Evolutionary conservation across 2,329 filamentous ascomycete species (phyloP).

Genomic region (Sclerotinia sclerotiorum): DNA sequence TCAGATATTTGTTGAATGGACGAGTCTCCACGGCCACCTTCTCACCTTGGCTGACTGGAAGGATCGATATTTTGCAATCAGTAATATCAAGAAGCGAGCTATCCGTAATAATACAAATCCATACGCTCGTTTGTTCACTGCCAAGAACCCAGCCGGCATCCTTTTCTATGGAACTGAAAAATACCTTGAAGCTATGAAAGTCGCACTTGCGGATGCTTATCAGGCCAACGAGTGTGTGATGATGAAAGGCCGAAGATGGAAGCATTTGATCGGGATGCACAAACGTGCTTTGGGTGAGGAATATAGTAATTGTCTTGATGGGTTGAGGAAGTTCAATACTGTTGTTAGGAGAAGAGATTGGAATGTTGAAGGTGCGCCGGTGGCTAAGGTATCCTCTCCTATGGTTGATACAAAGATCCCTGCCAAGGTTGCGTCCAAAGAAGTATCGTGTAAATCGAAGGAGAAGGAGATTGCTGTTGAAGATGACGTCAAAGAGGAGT

Average conservation of each 20-base stretch:
- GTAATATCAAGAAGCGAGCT: slow-evolving; percentile 17
- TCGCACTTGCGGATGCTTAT: slow-evolving; percentile 1
- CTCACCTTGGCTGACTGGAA: slow-evolving; percentile 8
- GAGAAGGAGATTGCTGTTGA: not conserved
- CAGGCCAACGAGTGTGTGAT: slow-evolving; percentile 7
- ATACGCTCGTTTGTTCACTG: slow-evolving; percentile 7
- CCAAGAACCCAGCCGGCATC: not conserved
- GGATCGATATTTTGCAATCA: slow-evolving; percentile 14
- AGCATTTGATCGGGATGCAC: not conserved
- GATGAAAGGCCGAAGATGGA: slow-evolving; percentile 1
- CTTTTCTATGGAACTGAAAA: slow-evolving; percentile 3
- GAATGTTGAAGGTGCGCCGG: slow-evolving; percentile 5
- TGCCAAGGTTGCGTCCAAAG: not conserved
- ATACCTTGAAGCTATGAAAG: slow-evolving; percentile 12
- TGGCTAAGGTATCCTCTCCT: not conserved
- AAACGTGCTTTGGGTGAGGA: slow-evolving; percentile 5
- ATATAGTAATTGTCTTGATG: not conserved
- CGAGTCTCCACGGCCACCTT: not conserved
- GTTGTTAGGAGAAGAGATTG: slow-evolving; percentile 16
- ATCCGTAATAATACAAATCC: not conserved
- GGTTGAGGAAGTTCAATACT: slow-evolving; percentile 16
- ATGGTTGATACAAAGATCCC: no score
- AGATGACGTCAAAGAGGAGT: not conserved
- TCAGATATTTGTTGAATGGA: not conserved
- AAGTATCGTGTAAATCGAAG: not conserved